Conservation (phyloP, 768 basidiomycete species). For the Boletus sensibilis region DNA sequence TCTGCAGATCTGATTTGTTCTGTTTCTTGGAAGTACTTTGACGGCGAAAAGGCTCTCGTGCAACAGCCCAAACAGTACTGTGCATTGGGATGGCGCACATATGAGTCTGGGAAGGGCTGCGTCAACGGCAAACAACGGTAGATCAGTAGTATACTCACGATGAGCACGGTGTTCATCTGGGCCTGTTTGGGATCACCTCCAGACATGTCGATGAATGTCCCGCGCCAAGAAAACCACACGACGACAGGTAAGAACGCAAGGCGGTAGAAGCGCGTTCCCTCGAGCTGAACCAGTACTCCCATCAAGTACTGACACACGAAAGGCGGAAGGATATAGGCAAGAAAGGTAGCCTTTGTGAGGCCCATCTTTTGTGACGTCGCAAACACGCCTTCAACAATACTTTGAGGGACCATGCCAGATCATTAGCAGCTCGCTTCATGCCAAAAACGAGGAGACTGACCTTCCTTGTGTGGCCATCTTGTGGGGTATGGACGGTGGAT, state of each 20-base stretch:
- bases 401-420: neutral
- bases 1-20: neutral
- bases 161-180: conserved; percentile 11
- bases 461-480: neutral
- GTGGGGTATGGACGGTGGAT: neutral
- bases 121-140: neutral
- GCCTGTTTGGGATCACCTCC: conserved; percentile 16
- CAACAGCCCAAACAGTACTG: conserved; percentile 15
- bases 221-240: conserved; percentile 44
- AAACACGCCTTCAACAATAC: neutral
- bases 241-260: conserved; percentile 49
- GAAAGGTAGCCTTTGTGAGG: conserved; percentile 24
- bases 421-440: neutral
- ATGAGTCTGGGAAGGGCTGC: conserved; percentile 3
- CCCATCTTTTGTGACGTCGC: conserved; percentile 4
- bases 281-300: conserved; percentile 50
- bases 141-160: conserved; percentile 12
- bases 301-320: conserved; percentile 46
- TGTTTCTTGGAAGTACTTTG: neutral
- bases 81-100: conserved; percentile 19
- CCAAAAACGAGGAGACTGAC: neutral
- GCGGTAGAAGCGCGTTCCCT: conserved; percentile 41
- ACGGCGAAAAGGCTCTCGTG: conserved; percentile 13
- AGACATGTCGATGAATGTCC: conserved; percentile 26
- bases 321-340: conserved; percentile 41